phyloP scores from a whole-genome alignment of 371 early-diverging fungal species.

The Mucor plumbeus region DNA sequence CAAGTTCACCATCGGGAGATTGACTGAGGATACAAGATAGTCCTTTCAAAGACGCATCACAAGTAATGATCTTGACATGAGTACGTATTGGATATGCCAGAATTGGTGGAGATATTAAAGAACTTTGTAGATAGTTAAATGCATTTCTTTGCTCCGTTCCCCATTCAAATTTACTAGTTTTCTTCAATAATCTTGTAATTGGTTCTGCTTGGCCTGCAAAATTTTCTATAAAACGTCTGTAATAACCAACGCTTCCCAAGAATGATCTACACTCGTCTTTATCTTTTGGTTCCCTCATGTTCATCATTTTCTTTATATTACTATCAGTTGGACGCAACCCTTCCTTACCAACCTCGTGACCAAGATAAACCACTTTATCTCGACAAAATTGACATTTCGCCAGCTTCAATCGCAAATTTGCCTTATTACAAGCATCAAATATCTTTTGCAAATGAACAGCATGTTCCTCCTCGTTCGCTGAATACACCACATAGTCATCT shows the following conservation, averaged over 20 bases:
- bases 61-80: conserved; percentile 33
- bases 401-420: conserved; percentile 37
- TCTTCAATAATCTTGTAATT: conserved; percentile 23
- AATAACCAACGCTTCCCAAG: conserved; percentile 40
- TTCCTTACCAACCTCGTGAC: conserved; percentile 33
- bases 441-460: conserved; percentile 34
- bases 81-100: conserved; percentile 29
- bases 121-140: conserved; percentile 24
- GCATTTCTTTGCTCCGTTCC: conserved; percentile 17
- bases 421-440: conserved; percentile 34
- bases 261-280: conserved; percentile 29
- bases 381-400: conserved; percentile 47
- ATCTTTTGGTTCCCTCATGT: conserved; percentile 18
- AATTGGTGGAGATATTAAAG: conserved; percentile 31
- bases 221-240: conserved; percentile 37
- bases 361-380: conserved; percentile 37
- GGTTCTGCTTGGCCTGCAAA: conserved; percentile 26
- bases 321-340: conserved; percentile 23
- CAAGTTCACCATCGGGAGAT: conserved; percentile 24
- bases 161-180: conserved; percentile 29
- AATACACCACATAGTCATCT: conserved; percentile 56
- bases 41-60: conserved; percentile 41
- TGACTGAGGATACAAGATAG: conserved; percentile 45
- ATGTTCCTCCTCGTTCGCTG: conserved; percentile 38
- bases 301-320: conserved; percentile 18